Percentiles rank a stretch among this genome's conserved stretches.
These are phyloP conservation scores for Paraphoma chrysanthemicola DNA, from an alignment of 2,329 filamentous ascomycete genomes.

Conservation along the genomic window DNA sequence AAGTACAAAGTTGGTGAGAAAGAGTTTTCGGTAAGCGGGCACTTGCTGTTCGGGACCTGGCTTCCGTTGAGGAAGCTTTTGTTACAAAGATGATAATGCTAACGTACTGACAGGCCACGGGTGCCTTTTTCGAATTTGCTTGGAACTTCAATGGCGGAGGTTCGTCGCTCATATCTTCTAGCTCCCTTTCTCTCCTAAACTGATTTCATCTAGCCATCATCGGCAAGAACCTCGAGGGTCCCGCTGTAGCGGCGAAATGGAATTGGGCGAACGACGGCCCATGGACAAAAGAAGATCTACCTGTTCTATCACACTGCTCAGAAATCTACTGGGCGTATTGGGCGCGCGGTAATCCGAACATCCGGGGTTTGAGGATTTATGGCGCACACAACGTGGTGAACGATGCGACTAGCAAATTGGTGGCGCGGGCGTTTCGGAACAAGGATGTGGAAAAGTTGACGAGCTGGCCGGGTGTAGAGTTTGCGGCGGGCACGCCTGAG, in stretches of 20 bases:
- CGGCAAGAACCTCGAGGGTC: constrained; percentile 1
- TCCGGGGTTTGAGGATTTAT: constrained; percentile 21
- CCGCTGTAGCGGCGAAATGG: neutral
- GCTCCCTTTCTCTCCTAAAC: neutral
- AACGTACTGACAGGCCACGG: neutral
- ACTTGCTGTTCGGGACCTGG: too few species aligned
- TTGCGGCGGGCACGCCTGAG: neutral
- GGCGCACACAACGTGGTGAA: neutral
- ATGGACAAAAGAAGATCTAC: constrained; percentile 11
- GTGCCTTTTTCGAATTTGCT: neutral
- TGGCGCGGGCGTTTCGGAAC: neutral
- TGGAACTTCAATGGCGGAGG: constrained; percentile 3
- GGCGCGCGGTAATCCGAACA: constrained; percentile 11
- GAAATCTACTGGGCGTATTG: constrained; percentile 32
- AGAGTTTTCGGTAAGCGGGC: neutral
- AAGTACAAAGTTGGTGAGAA: constrained; percentile 7
- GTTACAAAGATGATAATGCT: too few species aligned
- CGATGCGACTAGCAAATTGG: neutral
- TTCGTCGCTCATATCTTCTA: neutral
- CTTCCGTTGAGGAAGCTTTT: neutral
- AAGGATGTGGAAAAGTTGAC: neutral
- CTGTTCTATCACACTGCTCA: constrained; percentile 15
- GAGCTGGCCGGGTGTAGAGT: neutral
- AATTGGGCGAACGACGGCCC: neutral
- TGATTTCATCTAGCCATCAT: constrained; percentile 4